A percentile compares a stretch with the other conserved stretches of the same genome.
phyloP scores from a whole-genome alignment of 2,329 filamentous ascomycete genomes.

The Diaporthe eres region DNA sequence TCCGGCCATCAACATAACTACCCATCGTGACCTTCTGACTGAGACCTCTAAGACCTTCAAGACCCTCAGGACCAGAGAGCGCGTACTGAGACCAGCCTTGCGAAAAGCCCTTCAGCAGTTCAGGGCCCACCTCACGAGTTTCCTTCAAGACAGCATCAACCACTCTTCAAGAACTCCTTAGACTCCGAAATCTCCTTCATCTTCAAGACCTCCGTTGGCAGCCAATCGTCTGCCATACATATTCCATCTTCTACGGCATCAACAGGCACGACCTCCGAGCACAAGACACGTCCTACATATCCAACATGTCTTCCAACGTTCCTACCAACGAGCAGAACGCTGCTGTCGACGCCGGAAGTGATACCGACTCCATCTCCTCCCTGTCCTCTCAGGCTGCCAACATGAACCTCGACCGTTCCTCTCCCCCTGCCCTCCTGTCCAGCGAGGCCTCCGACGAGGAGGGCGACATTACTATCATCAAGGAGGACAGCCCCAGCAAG shows the following conservation, averaged over 20 bases:
- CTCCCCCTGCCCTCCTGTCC: slow-evolving; percentile 1
- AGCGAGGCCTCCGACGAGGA: slow-evolving; percentile 2
- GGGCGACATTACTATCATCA: slow-evolving; percentile 7
- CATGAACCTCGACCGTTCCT: not conserved
- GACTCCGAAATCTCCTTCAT: not conserved
- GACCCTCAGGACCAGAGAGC: not conserved
- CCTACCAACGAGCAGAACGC: slow-evolving; percentile 2
- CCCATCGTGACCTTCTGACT: not conserved
- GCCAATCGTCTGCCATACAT: not conserved
- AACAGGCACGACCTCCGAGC: not conserved
- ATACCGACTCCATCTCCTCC: slow-evolving; percentile 7
- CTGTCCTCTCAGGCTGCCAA: not conserved
- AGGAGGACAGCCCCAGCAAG: not conserved
- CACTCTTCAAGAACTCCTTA: not conserved
- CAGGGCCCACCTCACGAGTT: not conserved
- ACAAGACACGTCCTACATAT: not conserved
- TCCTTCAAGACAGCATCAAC: not conserved
- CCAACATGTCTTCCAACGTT: slow-evolving; percentile 13
- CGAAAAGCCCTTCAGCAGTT: not conserved
- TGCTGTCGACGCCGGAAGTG: not conserved
- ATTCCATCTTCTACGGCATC: not conserved
- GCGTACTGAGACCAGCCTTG: not conserved
- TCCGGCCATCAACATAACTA: not conserved
- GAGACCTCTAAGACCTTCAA: not conserved
- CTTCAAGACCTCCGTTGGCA: not conserved